Percentiles rank a stretch among this genome's conserved stretches.
These are phyloP conservation scores for Cladosporium velox DNA, from an alignment of 2,329 filamentous ascomycete species.

Conservation along the genomic window DNA sequence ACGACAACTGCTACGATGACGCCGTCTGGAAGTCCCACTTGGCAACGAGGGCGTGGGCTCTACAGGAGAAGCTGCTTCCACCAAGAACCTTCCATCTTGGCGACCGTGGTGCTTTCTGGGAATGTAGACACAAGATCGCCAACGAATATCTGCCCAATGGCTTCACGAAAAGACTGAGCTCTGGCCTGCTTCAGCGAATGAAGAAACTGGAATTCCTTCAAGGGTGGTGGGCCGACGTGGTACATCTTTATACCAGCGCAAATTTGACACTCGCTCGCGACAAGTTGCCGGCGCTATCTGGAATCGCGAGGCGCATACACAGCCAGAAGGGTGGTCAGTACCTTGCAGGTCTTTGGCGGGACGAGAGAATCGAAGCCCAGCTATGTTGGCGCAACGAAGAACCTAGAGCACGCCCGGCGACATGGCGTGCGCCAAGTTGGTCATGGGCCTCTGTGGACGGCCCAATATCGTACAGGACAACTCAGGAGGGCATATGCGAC, in stretches of 20 bases:
- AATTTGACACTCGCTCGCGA: not conserved
- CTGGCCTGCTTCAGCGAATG: not conserved
- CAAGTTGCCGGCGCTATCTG: slow-evolving; percentile 3
- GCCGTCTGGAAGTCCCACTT: not conserved
- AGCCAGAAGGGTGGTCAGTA: not conserved
- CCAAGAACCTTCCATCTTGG: not conserved
- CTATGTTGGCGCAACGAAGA: not conserved
- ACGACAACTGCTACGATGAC: not conserved
- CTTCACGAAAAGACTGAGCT: not conserved
- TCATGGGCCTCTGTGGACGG: slow-evolving; percentile 1
- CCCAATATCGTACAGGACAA: not conserved
- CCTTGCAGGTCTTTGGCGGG: slow-evolving; percentile 2
- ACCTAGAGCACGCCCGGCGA: not conserved
- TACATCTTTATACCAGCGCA: not conserved
- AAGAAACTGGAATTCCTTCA: not conserved
- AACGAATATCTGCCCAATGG: not conserved
- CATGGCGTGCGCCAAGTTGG: not conserved
- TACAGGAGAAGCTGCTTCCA: slow-evolving; percentile 1
- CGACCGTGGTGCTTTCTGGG: slow-evolving; percentile 1
- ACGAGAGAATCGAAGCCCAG: not conserved
- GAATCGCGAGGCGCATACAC: not conserved
- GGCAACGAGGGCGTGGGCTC: not conserved
- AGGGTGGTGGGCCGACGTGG: not conserved
- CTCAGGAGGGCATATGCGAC: not conserved
- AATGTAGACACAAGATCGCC: not conserved